phyloP scores from a whole-genome alignment of 768 basidiomycete species.

The Gloeophyllum trabeum region DNA sequence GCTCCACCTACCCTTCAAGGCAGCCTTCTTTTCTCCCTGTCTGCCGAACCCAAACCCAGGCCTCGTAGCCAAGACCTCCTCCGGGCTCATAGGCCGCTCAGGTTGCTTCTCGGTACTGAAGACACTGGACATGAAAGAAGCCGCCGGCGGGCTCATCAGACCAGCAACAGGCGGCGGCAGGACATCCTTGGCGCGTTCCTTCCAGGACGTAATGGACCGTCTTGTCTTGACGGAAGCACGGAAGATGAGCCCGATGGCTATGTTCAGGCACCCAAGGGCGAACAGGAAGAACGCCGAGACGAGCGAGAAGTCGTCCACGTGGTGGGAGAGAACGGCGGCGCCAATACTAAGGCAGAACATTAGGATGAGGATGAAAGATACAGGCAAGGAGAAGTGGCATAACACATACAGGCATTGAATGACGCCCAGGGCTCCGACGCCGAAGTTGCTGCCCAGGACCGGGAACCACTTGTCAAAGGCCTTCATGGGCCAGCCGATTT shows the following conservation, averaged over 20 bases:
- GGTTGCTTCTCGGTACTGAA: neutral
- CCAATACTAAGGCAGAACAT: conserved; percentile 28
- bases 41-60: conserved; percentile 22
- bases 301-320: conserved; percentile 81
- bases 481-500: conserved; percentile 60
- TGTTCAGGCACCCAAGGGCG: conserved; percentile 82
- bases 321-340: conserved; percentile 38
- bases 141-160: neutral
- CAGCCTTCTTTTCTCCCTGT: conserved; percentile 21
- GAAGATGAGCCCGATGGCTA: conserved; percentile 67
- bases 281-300: conserved; percentile 90
- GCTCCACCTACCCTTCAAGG: conserved; percentile 11
- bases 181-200: conserved; percentile 35
- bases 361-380: neutral
- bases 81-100: neutral
- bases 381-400: neutral
- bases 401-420: conserved; percentile 80
- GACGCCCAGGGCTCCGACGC: conserved; percentile 77
- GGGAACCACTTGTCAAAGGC: conserved; percentile 86
- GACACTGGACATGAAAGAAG: neutral
- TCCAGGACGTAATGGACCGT: conserved; percentile 57
- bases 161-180: conserved; percentile 27
- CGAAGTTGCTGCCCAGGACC: conserved; percentile 74
- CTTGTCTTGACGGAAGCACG: conserved; percentile 48
- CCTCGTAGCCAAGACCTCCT: neutral